Base-by-base conservation (phyloP, 2,329 filamentous ascomycete species). In the Coleophoma crateriformis region DNA sequence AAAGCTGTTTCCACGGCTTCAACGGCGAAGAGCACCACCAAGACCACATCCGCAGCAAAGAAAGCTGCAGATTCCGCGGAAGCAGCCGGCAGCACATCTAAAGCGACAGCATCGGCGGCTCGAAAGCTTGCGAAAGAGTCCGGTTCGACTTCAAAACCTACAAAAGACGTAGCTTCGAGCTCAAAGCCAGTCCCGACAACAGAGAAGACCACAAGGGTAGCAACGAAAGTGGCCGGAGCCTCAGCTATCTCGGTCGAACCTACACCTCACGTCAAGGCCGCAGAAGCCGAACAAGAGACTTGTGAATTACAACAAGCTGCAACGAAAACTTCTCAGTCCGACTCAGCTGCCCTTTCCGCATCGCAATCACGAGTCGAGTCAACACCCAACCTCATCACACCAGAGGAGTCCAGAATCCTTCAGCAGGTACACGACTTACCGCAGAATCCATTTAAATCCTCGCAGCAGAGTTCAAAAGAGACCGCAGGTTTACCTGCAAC, bases 391-490 rank as follows among this genome's bases (percentile, higher is more conserved):
- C 27, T 48, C 40, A 43, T 47, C 11, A 51, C 46, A 17, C 50
- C 49, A 33, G 50, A 49, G 40, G 52, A 38, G 10, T 59, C 56
- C 12, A 53, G 54, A 17, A 58, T 59, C 47, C 45, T 58, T 20
- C 50, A 33, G 34, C 42, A 57, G 55, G 52, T 59, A 20, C 48
- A 49, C 19, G 54, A 56, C 39, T 49, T 55, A n/a, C 41, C 6
- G 3, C 51, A 55, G 33, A 45, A 39, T 20, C 13, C 34, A 20
- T 50, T 33, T 5, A 22, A 20, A 14, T 13, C 11, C 11, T 4
- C 34, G n/a, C 17, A 42, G n/a, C 22, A 10, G 6, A 10, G 27
- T 22, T 10, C 46, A 11, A 17, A 3, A 27, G 10, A 27, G 6
- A 7, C 13, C 32, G 8, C 15, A 13, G n/a, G 11, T 15, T 4